These are phyloP conservation scores for Corchorus olitorius DNA, from an alignment of 345 rosid species.

Conservation along the genomic window DNA sequence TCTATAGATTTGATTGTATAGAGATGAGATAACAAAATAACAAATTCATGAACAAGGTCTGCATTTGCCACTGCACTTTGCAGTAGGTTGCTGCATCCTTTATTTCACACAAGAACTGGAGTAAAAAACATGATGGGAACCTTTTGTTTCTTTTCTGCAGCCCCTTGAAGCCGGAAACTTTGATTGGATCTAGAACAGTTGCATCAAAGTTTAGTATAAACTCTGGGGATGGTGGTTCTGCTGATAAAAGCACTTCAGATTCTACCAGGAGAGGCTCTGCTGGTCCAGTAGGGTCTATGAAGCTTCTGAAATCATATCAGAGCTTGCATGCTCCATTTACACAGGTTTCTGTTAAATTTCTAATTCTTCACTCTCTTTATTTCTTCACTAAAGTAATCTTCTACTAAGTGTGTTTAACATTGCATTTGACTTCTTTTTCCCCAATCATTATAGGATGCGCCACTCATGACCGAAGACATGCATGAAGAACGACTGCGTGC, in stretches of 20 bases:
- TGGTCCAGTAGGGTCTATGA: slow-evolving; percentile 79
- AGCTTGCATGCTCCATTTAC: slow-evolving; percentile 95
- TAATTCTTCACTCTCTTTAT: slow-evolving; percentile 16
- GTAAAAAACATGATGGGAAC: neutral
- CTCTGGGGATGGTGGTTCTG: slow-evolving; percentile 35
- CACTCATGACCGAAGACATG: slow-evolving; percentile 99
- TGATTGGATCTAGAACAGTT: slow-evolving; percentile 26
- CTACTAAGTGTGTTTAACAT: neutral
- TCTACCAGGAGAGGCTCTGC: slow-evolving; percentile 79
- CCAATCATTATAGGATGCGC: slow-evolving; percentile 60
- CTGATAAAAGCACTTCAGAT: slow-evolving; percentile 43
- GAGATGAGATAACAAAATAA: neutral
- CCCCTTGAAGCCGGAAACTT: slow-evolving; percentile 30
- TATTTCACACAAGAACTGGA: slow-evolving; percentile 6
- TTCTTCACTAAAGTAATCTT: neutral
- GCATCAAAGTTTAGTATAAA: slow-evolving; percentile 27
- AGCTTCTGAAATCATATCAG: slow-evolving; percentile 79
- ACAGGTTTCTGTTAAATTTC: slow-evolving; percentile 54
- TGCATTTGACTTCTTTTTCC: neutral
- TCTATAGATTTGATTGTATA: neutral
- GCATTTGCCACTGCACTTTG: neutral
- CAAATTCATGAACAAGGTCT: slow-evolving; percentile 2
- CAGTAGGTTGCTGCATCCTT: slow-evolving; percentile 6
- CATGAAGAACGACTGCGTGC: slow-evolving; percentile 97
- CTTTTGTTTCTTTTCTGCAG: slow-evolving; percentile 28